Conservation (phyloP, 2,329 filamentous ascomycete genomes). For the Trichoderma atrobrunneum region DNA sequence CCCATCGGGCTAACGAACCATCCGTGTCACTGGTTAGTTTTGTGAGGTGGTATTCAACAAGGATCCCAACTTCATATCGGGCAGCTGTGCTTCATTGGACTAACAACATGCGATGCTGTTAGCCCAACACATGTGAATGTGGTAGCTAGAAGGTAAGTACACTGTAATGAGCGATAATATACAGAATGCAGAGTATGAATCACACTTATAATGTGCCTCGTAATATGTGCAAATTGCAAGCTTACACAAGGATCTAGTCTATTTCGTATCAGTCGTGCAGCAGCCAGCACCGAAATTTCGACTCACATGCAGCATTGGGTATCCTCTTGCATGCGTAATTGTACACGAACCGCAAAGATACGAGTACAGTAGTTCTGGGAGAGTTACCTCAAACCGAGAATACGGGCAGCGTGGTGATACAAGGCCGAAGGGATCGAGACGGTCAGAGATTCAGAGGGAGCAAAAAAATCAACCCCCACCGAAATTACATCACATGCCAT, state of each 20-base stretch:
- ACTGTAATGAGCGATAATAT: neutral
- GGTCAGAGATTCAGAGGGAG: constrained; percentile 7
- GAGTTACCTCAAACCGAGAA: neutral
- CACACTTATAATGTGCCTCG: neutral
- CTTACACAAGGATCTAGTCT: neutral
- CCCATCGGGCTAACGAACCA: neutral
- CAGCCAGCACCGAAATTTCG: neutral
- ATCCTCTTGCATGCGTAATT: neutral
- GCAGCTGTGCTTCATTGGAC: neutral
- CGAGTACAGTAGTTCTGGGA: neutral
- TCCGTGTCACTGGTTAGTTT: neutral
- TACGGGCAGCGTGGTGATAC: constrained; percentile 2
- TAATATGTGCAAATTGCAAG: neutral
- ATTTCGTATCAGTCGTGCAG: neutral
- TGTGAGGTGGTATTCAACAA: neutral
- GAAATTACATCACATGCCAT: constrained; percentile 9
- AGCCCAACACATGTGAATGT: neutral
- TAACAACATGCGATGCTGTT: neutral
- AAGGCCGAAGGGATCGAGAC: neutral
- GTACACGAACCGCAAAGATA: neutral
- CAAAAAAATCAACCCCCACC: neutral
- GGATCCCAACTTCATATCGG: neutral
- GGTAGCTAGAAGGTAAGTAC: neutral
- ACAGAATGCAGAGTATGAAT: neutral
- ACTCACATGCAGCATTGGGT: neutral